Evolutionary conservation across 176 grass and related monocot genomes (phyloP).

Genomic region (Cenchrus americanus): DNA sequence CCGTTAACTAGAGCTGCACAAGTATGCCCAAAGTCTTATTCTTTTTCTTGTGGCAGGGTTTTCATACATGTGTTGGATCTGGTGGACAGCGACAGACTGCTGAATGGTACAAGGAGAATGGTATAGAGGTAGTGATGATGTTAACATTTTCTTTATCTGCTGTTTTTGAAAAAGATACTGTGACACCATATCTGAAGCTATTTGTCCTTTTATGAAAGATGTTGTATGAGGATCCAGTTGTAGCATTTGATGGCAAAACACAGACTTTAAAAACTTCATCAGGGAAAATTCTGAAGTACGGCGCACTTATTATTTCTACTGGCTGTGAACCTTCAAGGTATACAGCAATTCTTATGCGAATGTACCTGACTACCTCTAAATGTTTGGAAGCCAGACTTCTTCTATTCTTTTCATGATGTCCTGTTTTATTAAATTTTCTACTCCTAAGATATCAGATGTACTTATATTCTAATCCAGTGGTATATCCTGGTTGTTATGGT

Average conservation of each 20-base stretch:
- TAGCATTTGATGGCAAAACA: conserved; percentile 77
- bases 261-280: conserved; percentile 84
- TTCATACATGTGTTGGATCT: conserved; percentile 92
- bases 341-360: not conserved
- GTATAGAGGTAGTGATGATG: conserved; percentile 73
- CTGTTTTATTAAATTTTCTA: not conserved
- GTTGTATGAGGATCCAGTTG: conserved; percentile 87
- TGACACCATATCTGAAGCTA: conserved; percentile 7
- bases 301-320: conserved; percentile 92
- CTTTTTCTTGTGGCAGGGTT: conserved; percentile 64
- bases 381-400: conserved; percentile 25
- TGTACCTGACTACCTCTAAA: not conserved
- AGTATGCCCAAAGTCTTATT: not conserved
- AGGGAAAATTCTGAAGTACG: conserved; percentile 90
- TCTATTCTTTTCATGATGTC: not conserved
- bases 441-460: not conserved
- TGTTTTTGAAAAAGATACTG: not conserved
- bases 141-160: not conserved
- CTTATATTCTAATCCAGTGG: not conserved
- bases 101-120: conserved; percentile 90
- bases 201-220: conserved; percentile 54
- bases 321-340: conserved; percentile 80
- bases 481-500: not conserved
- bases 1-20: not conserved
- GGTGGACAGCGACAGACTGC: conserved; percentile 76